Evolutionary conservation across 169 alveolate species (phyloP), one percentile per base, ranked within the genome.

Genomic region (Ichthyophthirius multifiliis): DNA sequence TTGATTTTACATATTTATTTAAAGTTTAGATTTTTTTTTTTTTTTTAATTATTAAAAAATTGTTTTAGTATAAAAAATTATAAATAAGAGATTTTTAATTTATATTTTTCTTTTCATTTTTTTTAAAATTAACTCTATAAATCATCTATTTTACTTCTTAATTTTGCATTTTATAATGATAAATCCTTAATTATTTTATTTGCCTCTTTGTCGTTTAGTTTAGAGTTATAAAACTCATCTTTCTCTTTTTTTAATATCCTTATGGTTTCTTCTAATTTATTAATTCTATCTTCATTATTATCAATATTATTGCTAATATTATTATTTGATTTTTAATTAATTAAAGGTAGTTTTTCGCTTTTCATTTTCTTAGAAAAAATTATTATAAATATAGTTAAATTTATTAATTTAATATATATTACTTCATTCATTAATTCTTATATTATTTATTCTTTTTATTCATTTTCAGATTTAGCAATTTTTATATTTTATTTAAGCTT

Each of bases 81-180:
- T n/a, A n/a, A n/a, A n/a, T n/a, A n/a, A n/a, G n/a, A n/a, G n/a
- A n/a, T n/a, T n/a, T n/a, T n/a, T n/a, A n/a, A n/a, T n/a, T n/a
- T n/a, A n/a, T n/a, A n/a, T n/a, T n/a, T n/a, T n/a, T 45, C 4
- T 10, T 45, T 5, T 55, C 71, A 55, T 15, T 55, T 55, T 55
- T 55, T 55, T 55, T 55, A 27, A 18, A 20, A 15, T 9, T n/a
- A n/a, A n/a, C n/a, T n/a, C n/a, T n/a, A n/a, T n/a, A 55, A 55
- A 27, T 55, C 71, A 27, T 55, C 71, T 3, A 55, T 55, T 55
- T 55, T 55, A 27, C 71, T 55, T 55, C 71, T 55, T 55, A 55
- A 6, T 7, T 55, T 55, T 0, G 71, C 71, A 55, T 55, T 55
- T 27, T 55, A 16, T 16, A 55, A 5, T 4, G 71, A 55, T 27